Percentiles rank a stretch among this genome's conserved stretches.
phyloP scores from a whole-genome alignment of 768 basidiomycete species.

The Lanmaoa pseudosensibilis region DNA sequence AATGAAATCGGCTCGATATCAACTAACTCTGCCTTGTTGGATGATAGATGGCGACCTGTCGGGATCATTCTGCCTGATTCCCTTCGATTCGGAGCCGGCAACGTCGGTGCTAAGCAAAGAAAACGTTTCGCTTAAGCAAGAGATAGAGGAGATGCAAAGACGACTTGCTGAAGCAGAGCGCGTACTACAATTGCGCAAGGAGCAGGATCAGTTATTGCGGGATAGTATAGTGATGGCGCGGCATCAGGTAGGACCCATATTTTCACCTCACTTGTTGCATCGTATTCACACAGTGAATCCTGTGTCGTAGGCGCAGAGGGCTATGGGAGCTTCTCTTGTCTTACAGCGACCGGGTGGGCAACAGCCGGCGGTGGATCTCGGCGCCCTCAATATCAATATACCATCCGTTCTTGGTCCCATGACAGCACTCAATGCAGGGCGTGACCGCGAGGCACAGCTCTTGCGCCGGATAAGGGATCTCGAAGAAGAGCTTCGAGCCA shows the following conservation, averaged over 20 bases:
- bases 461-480: conserved; percentile 62
- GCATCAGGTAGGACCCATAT: conserved; percentile 53
- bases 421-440: conserved; percentile 49
- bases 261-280: not conserved
- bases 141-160: conserved; percentile 56
- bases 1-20: not conserved
- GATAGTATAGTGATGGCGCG: conserved; percentile 76
- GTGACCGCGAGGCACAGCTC: conserved; percentile 57
- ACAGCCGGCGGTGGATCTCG: conserved; percentile 49
- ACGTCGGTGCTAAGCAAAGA: conserved; percentile 58
- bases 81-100: conserved; percentile 56
- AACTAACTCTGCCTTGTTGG: conserved; percentile 3
- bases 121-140: conserved; percentile 60
- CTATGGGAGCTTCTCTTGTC: conserved; percentile 67
- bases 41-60: conserved; percentile 63
- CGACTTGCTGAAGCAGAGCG: conserved; percentile 62
- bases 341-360: conserved; percentile 44
- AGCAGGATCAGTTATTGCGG: conserved; percentile 75
- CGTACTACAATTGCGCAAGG: conserved; percentile 65
- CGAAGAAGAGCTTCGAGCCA: conserved; percentile 69
- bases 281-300: conserved; percentile 2
- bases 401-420: conserved; percentile 48
- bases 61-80: conserved; percentile 78
- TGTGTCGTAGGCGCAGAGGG: conserved; percentile 67
- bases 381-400: conserved; percentile 57